These are phyloP conservation scores for Mortierella sp. DNA, from an alignment of 371 early-diverging fungal genomes.

Conservation along the genomic window DNA sequence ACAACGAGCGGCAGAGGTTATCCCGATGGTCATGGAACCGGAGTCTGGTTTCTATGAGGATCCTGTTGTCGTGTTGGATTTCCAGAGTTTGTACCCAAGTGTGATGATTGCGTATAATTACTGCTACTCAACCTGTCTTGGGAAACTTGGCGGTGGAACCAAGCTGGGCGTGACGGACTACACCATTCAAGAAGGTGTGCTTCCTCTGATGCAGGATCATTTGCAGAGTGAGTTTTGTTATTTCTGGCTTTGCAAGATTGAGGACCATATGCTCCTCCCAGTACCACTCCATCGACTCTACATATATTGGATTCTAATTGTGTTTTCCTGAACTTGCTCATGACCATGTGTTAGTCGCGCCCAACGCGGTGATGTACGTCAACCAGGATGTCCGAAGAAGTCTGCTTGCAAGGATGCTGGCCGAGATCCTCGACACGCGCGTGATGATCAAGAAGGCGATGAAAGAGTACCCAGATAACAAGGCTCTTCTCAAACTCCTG, in stretches of 20 bases:
- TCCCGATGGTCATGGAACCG: conserved; percentile 93
- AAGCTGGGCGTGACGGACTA: conserved; percentile 62
- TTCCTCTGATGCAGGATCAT: conserved; percentile 71
- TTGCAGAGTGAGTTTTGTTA: conserved; percentile 62
- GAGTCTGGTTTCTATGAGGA: conserved; percentile 80
- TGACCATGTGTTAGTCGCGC: conserved; percentile 75
- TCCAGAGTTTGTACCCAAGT: conserved; percentile 93
- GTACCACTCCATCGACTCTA: no score
- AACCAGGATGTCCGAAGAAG: conserved; percentile 81
- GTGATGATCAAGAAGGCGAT: conserved; percentile 89
- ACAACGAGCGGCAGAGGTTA: conserved; percentile 82
- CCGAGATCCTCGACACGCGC: conserved; percentile 87
- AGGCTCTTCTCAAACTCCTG: conserved; percentile 66
- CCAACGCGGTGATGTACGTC: conserved; percentile 88
- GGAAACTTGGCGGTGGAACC: conserved; percentile 63
- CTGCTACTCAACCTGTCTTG: conserved; percentile 89
- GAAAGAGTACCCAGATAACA: conserved; percentile 75
- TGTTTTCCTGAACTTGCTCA: no score
- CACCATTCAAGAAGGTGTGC: conserved; percentile 54
- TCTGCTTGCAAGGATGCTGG: conserved; percentile 82
- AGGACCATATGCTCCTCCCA: no score
- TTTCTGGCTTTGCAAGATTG: no score
- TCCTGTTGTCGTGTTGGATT: conserved; percentile 90
- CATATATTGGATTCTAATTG: no score
- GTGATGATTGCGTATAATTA: conserved; percentile 96